Base-by-base conservation (phyloP, 139 green algal genomes). In the Ostreobium quekettii region DNA sequence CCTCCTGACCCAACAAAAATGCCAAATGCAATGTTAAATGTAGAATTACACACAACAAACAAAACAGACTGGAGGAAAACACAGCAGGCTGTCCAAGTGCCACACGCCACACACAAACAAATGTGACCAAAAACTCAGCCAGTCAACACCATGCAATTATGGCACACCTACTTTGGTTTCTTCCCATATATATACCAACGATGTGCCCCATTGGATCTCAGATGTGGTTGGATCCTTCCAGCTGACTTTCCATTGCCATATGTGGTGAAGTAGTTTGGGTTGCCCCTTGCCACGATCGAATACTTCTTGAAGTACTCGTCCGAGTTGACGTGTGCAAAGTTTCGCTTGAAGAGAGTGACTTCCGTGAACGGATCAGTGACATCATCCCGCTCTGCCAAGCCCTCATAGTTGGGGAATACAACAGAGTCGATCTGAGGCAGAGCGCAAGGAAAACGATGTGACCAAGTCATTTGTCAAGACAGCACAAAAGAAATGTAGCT, bases 211-310 rank as follows among this genome's bases (percentile, higher is more conserved):
- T 94, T 94, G 36, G 87, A 83, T 2, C 87, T 64, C 62, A 94
- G 39, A 26, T 83, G 76, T 1, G 64, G 36, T 46, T 79, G 71
- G 1, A 94, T 65, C 6, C 88, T 75, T 0, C 83, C 87, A 0
- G 83, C 86, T 7, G 74, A 83, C 70, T 91, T 91, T 57, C 85
- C 85, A 68, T 92, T 92, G 38, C 75, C 83, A 66, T 92, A 91
- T 0, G 87, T 90, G 8, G 87, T 80, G 70, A 91, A 93, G 69
- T 91, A 94, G 75, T 94, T 92, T 68, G 85, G 85, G 71, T 94
- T 94, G 61, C 80, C 85, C 0, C 79, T 70, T 2, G 87, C 72
- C 29, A 91, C 74, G 1, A 61, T 71, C n/a, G 74, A 60, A 49
- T 89, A 89, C 0, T 74, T 65, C 60, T 77, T 77, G 70, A 89